Evolutionary conservation across 164 flowering plant genomes (phyloP).

Genomic region (Annona cherimola): DNA sequence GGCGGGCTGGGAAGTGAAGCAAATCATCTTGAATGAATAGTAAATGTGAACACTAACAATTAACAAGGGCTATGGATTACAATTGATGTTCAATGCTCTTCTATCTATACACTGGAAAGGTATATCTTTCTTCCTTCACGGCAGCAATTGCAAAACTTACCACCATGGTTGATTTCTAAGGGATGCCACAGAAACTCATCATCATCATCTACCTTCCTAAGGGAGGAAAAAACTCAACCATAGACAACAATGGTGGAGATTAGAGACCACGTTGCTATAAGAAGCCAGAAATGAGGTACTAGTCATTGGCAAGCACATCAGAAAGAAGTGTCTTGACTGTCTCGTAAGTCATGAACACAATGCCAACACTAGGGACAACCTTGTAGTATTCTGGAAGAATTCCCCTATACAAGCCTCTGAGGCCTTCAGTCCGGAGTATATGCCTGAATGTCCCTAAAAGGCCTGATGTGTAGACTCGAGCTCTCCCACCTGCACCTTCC

Average conservation of each 20-base stretch:
- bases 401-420: conserved; percentile 71
- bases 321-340: conserved; percentile 56
- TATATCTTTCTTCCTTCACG: conserved; percentile 5
- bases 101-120: conserved; percentile 33
- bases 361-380: conserved; percentile 83
- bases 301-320: conserved; percentile 12
- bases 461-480: conserved; percentile 59
- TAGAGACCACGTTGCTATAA: background rate
- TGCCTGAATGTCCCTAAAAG: conserved; percentile 61
- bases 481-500: conserved; percentile 82
- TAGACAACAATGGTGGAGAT: background rate
- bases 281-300: conserved; percentile 5
- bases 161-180: conserved; percentile 22
- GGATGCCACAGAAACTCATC: conserved; percentile 13
- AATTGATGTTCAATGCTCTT: conserved; percentile 15
- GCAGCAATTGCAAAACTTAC: conserved; percentile 51
- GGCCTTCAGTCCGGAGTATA: conserved; percentile 55
- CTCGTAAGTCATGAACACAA: conserved; percentile 81
- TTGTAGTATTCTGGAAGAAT: conserved; percentile 84
- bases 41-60: conserved; percentile 8
- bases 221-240: conserved; percentile 4
- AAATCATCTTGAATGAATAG: conserved; percentile 18
- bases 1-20: conserved; percentile 2
- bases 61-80: conserved; percentile 10
- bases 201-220: conserved; percentile 21